Evolutionary conservation across 2,329 filamentous ascomycete species (phyloP), one percentile per base, ranked within the genome.

Genomic region (Onygenales sp.): DNA sequence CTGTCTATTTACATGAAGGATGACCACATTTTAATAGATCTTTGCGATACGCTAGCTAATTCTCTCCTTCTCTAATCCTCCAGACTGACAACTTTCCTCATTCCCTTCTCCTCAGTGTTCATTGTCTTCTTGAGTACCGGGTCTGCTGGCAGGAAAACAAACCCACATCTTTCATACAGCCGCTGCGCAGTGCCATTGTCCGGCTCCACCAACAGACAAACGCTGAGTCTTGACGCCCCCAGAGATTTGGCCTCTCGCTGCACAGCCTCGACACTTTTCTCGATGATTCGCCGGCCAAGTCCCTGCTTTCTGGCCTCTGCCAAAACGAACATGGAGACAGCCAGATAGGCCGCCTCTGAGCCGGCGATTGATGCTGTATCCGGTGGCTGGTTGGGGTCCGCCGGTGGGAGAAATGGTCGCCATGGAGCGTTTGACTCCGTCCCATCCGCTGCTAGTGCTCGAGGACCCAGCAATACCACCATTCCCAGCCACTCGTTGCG

Each of bases 401-500:
- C 39, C 32, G 38, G 36, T 14, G 48, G 43, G 5, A 36, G 52
- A 48, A 57, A 56, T 14, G 48, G 35, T 5, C 54, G 50, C 57
- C 55, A 57, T 13, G 48, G 49, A 35, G 42, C 42, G 7, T 31
- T 27, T 11, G 44, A 54, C 38, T 50, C 53, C 32, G 53, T 43
- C 27, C 42, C 53, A 43, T 52, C 54, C 7, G 52, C 7, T 32
- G 52, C 39, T 11, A 60, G 51, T 17, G 50, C 45, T 14, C 56
- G 58, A 9, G 64, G 64, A 2, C 62, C 61, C 2, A 65, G n/a
- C 2, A 67, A 50, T 6, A 66, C 64, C 41, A 63, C 56, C 51
- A 63, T 62, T 13, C 65, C 66, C n/a, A 64, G 46, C 66, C 65
- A 68, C 50, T 66, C 57, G 48, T 60, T 57, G 9, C 43, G 9